Evolutionary conservation across 2,329 filamentous ascomycete species (phyloP).

Genomic region (Blastomyces gilchristii): DNA sequence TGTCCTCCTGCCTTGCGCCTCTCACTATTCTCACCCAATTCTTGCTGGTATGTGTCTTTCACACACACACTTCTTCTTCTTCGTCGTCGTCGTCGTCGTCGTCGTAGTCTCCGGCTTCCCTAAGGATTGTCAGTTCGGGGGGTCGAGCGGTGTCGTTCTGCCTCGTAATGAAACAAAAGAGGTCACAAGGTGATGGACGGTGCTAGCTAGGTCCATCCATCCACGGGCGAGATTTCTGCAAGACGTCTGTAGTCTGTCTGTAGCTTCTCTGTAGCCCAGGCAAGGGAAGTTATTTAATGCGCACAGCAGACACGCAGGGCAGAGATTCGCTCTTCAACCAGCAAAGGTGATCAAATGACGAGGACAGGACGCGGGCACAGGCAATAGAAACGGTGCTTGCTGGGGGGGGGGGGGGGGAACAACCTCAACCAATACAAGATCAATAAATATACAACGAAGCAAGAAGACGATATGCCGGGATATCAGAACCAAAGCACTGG

Average conservation of each 20-base stretch:
- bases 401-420: too few species aligned
- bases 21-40: neutral
- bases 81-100: neutral
- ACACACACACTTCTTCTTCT: neutral
- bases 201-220: neutral
- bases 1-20: neutral
- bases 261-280: neutral
- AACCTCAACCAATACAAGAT: neutral
- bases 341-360: neutral
- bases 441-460: neutral
- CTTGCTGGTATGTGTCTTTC: neutral
- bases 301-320: neutral
- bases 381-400: neutral
- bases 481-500: neutral
- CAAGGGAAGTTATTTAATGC: neutral
- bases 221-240: neutral
- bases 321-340: neutral
- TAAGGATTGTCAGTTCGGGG: neutral
- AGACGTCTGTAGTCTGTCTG: neutral
- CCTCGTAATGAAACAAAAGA: neutral
- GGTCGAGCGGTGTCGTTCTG: neutral
- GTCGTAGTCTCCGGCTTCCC: neutral
- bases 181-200: constrained; percentile 1
- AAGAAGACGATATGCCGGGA: neutral
- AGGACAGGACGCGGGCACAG: neutral